These are phyloP conservation scores for Schoenoplectus triqueter DNA, from an alignment of 202 grass and related monocot genomes.

Conservation along the genomic window DNA sequence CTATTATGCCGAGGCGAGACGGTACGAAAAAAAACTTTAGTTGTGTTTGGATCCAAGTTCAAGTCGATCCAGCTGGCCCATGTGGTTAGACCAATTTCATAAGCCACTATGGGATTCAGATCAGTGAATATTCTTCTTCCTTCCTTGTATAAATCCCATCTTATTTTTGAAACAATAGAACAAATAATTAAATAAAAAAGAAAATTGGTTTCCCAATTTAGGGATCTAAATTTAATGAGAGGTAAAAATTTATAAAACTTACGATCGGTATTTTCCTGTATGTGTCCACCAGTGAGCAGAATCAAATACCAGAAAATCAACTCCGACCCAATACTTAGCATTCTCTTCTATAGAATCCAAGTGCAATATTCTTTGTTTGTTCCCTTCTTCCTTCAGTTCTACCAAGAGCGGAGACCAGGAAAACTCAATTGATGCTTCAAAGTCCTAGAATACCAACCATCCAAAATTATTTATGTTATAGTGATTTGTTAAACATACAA, in stretches of 20 bases:
- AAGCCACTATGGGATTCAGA: slow-evolving; percentile 51
- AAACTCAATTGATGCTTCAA: slow-evolving; percentile 52
- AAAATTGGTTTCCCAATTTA: slow-evolving; percentile 4
- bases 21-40: slow-evolving; percentile 47
- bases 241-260: slow-evolving; percentile 16
- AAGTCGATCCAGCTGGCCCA: slow-evolving; percentile 53
- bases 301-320: slow-evolving; percentile 53
- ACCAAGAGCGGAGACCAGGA: slow-evolving; percentile 52
- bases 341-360: slow-evolving; percentile 54
- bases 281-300: slow-evolving; percentile 65
- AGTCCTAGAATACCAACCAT: slow-evolving; percentile 43
- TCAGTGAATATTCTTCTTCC: slow-evolving; percentile 42
- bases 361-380: slow-evolving; percentile 39
- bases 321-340: slow-evolving; percentile 48
- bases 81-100: slow-evolving; percentile 53
- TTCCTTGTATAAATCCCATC: slow-evolving; percentile 51
- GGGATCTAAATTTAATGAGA: background rate
- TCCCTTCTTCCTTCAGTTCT: slow-evolving; percentile 46
- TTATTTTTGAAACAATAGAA: background rate
- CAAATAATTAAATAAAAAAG: background rate
- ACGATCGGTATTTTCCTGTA: slow-evolving; percentile 54
- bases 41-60: slow-evolving; percentile 47
- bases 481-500: background rate
- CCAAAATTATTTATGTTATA: background rate
- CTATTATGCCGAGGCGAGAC: slow-evolving; percentile 49